Base-by-base conservation (phyloP, 106 monocot genomes). In the Allium sativum region DNA sequence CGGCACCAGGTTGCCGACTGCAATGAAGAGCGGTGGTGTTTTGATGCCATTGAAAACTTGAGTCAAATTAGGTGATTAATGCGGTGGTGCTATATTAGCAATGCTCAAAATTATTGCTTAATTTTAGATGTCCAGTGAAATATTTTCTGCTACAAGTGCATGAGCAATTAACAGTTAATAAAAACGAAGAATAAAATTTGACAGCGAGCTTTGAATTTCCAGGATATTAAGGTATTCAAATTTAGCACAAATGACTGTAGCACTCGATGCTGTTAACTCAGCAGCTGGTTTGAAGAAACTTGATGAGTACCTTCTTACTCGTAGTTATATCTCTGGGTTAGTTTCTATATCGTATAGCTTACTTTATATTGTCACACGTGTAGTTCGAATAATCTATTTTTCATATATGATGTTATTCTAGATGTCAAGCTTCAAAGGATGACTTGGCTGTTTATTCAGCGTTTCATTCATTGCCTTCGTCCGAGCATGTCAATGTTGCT, bases 401-500 rank as follows among this genome's bases (percentile, higher is more conserved):
- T 60, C 7, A 17, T 11, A 48, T 57, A 15, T 3, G 19, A 50
- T 19, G 13, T 53, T 18, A 1, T 65, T 65, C 55, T 51, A 90
- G 94, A 14, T 98, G 92, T 70, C 91, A 92, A 79, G 92, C 98
- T 43, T 92, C 98, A 11, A 98, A 92, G 75, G 91, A 98, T 81
- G 92, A 98, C 52, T 16, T 88, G 64, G 52, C 80, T 70, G 88
- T 92, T 8, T 59, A 82, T 62, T 61, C 70, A 44, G 71, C 88
- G 3, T 48, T 88, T 9, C 68, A 72, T 6, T 52, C 78, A 0
- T 17, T 70, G 21, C 87, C 91, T 40, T 76, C 88, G 3, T 50
- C 71, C 0, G 77, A 83, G 12, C 85, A 85, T 73, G 68, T 78
- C 17, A 92, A 98, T 83, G 78, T 66, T 7, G 59, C 72, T 20